Evolutionary conservation across 257 asterid genomes (phyloP), one percentile per base, ranked within the genome.

Genomic region (Petrea volubilis): DNA sequence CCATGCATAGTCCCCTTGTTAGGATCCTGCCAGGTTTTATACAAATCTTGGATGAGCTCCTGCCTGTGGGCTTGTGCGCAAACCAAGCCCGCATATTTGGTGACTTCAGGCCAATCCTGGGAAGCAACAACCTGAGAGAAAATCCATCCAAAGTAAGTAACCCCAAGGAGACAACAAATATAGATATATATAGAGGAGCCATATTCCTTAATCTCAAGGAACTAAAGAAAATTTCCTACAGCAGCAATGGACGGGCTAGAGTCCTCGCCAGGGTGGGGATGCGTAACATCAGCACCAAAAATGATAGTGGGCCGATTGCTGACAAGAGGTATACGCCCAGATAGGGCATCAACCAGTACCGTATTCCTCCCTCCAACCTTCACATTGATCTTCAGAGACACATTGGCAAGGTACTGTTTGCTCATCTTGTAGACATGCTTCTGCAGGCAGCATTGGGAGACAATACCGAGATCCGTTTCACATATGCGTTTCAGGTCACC

Each of bases 221-320:
- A 14, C 8, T 3, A 21, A 62, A 59, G 31, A 56, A 38, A 15
- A 63, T 72, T 38, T 7, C 85, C 8, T 86, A 91, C 99, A 41
- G 99, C 99, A 13, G 99, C 99, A 81, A 94, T 94, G 4, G 99
- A 94, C 15, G 99, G 99, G 68, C 99, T 94, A n/a, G 99, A 88
- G 74, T 94, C 99, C 85, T 94, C 99, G 23, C 99, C 99, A 43
- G 98, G 99, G 51, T 92, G 97, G 23, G 98, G 98, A 76, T 94
- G 99, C 29, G 99, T 94, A 60, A 94, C 99, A 78, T 94, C 99
- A 68, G 99, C 99, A 59, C 99, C 99, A 70, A 94, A 94, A 36
- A 94, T 94, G 59, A 94, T 94, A 5, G 99, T 94, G 17, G 99
- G 98, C 24, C 83, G 78, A 71, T 94, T 98, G 63, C 93, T 91